Evolutionary conservation across 176 grass and related monocot genomes (phyloP), one percentile per base, ranked within the genome.

Genomic region (Puya raimondii): DNA sequence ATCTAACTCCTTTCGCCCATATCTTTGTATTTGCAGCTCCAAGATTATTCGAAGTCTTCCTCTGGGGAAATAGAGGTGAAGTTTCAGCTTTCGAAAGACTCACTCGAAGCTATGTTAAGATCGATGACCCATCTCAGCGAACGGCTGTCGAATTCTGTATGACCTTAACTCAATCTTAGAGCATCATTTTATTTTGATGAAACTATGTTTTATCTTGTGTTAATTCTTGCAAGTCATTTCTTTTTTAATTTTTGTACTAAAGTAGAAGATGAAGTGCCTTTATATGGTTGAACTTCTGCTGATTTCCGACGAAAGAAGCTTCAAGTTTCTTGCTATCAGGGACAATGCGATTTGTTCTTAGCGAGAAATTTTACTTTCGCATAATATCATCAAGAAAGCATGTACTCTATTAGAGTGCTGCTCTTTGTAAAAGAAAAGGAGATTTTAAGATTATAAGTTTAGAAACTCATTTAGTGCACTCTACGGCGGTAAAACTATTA

Each of bases 31-130:
- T 23, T 64, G 13, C 63, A 76, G 73, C 50, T 76, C 48, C 73
- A 76, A 53, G 73, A 76, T 76, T 66, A 76, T 47, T 12, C 50
- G 13, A 76, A 56, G 14, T 56, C 73, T 53, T 21, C 73, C 51
- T 76, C 73, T 33, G 73, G 49, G 23, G 73, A 76, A 66, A 53
- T 66, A 47, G 73, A 76, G 15, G 73, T 76, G 23, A 76, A 76
- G 64, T 76, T 76, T 76, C 73, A 76, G 73, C 63, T 76, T 76
- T 76, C 73, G 15, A 76, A 66, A 76, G 73, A 76, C 64, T 66
- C 73, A 47, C 64, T 76, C 21, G 73, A 76, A 54, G 73, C 73
- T 33, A 66, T 64, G 49, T 53, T 66, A 64, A 76, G 73, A 51
- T 66, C 73, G 50, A 53, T 67, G 63, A 9, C 25, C 9, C 50